Base-by-base conservation (phyloP, 2,329 filamentous ascomycete species). In the Ilyonectria sp. region DNA sequence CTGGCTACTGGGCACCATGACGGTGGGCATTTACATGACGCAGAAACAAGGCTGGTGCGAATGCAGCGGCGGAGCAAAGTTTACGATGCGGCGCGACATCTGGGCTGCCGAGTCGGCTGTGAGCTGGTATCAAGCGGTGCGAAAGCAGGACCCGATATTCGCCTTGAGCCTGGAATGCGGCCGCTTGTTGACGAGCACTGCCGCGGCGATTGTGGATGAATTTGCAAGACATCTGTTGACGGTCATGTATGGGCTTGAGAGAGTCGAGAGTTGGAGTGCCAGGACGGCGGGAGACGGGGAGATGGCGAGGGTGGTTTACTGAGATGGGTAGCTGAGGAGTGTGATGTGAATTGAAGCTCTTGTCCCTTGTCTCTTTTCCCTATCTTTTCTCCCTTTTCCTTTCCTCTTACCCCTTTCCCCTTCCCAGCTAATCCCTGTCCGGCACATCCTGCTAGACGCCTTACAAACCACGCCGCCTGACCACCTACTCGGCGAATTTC, bases 1-100 rank as follows among this genome's bases (percentile, higher is more conserved):
- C 33, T 67, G 60, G 60, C 54, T 67, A 35, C 31, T 67, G 7
- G 37, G 54, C 31, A 63, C 60, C 4, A 59, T 57, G 40, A 67
- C 55, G 21, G 29, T 67, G 21, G 65, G 65, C 8, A 26, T 64
- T 4, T 67, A 67, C 21, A 33, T 52, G 23, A 67, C 65, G 2
- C 52, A 64, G 33, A 49, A 53, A 9, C 47, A 54, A 23, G 35
- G 37, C 7, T 67, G 40, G 40, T 57, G 47, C 23, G 43, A 64
- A 19, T 67, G 60, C 17, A 46, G 33, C 15, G 65, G 65, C 8
- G 65, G 60, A 1, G n/a, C 53, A 2, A 63, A 44, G 6, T 67
- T 67, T 23, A 64, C 65, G 7, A 35, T 54, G 19, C 26, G 37
- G 7, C 9, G 47, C 35, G 58, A 29, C 4, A 46, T 61, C n/a